These are phyloP conservation scores for Sophora flavescens DNA, from an alignment of 306 rosid species.

Conservation along the genomic window DNA sequence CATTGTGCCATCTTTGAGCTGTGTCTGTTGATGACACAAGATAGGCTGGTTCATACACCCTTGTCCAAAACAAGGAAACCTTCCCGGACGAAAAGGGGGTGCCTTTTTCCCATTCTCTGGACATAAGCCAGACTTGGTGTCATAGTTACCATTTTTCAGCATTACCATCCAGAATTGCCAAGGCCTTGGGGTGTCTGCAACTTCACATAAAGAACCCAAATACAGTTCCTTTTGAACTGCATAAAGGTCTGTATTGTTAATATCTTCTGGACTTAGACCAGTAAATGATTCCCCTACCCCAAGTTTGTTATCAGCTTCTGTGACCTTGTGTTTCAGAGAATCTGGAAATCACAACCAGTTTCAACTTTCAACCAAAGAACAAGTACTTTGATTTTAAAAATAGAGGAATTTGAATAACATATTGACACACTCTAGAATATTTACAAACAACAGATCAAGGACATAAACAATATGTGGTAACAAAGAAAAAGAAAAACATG, in stretches of 20 bases:
- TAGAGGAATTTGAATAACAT: background rate
- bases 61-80: constrained; percentile 77
- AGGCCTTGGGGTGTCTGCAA: constrained; percentile 60
- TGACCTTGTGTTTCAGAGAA: constrained; percentile 57
- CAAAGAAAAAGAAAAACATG: background rate
- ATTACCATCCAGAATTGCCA: constrained; percentile 97
- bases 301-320: constrained; percentile 60
- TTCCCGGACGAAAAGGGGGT: constrained; percentile 60
- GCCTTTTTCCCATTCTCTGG: constrained; percentile 70
- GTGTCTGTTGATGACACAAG: constrained; percentile 63
- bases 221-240: constrained; percentile 73
- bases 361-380: constrained; percentile 19
- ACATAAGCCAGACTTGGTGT: constrained; percentile 66
- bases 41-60: constrained; percentile 90
- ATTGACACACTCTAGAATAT: background rate
- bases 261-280: constrained; percentile 45
- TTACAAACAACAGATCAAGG: background rate
- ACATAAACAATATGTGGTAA: background rate
- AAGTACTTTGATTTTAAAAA: background rate
- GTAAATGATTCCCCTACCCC: constrained; percentile 68
- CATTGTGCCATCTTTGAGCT: constrained; percentile 49
- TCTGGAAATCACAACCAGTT: constrained; percentile 51
- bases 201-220: constrained; percentile 77
- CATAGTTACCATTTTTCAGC: constrained; percentile 87
- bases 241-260: constrained; percentile 64